Conservation (phyloP, 768 basidiomycete genomes). For the Boletus subcaerulescens region DNA sequence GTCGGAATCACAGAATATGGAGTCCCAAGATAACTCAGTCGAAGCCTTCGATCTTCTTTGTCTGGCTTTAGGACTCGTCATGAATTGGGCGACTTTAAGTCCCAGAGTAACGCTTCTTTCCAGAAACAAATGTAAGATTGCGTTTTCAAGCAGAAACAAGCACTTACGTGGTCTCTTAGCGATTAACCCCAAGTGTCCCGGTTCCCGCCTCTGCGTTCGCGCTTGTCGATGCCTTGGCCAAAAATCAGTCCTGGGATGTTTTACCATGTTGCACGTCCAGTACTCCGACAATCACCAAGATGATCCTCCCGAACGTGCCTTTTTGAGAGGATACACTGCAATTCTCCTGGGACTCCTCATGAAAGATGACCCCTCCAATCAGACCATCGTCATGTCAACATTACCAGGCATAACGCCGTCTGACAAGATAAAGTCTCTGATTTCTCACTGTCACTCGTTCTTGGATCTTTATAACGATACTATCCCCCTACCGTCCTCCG, state of each 20-base stretch:
- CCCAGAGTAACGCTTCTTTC: constrained; percentile 45
- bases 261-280: constrained; percentile 47
- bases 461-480: constrained; percentile 40
- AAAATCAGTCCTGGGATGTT: constrained; percentile 47
- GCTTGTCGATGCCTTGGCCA: constrained; percentile 51
- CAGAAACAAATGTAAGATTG: constrained; percentile 47
- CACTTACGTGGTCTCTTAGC: constrained; percentile 34
- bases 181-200: constrained; percentile 49
- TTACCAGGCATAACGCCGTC: constrained; percentile 35
- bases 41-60: constrained; percentile 68
- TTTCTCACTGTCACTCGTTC: constrained; percentile 40
- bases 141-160: background rate
- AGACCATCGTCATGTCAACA: constrained; percentile 29
- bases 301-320: constrained; percentile 39
- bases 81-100: constrained; percentile 68
- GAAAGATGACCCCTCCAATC: constrained; percentile 32
- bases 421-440: constrained; percentile 22
- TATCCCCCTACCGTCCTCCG: constrained; percentile 21
- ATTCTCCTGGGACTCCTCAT: constrained; percentile 63
- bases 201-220: constrained; percentile 46
- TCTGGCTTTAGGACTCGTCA: constrained; percentile 70
- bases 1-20: constrained; percentile 7
- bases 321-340: constrained; percentile 71
- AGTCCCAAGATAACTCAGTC: constrained; percentile 21
- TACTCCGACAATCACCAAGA: constrained; percentile 25